These are phyloP conservation scores for Phallus indusiatus DNA, from an alignment of 768 basidiomycete species.

Conservation along the genomic window DNA sequence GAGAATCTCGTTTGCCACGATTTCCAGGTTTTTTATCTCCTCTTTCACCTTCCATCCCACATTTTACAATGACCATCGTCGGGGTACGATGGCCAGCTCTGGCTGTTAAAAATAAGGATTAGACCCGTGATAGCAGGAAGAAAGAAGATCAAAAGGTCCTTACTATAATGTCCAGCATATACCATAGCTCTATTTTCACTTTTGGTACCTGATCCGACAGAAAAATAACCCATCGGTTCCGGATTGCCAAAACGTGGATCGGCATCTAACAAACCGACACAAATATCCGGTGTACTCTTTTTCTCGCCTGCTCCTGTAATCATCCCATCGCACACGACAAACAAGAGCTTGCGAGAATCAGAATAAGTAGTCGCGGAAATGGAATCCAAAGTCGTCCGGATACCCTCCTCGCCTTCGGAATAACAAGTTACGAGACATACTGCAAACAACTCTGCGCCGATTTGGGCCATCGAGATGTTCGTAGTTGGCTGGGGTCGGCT, in stretches of 20 bases:
- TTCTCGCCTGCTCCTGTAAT: conserved; percentile 97
- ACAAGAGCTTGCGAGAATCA: conserved; percentile 84
- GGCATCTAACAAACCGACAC: conserved; percentile 82
- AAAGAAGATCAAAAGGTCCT: conserved; percentile 26
- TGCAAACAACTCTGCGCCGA: conserved; percentile 91
- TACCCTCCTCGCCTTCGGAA: conserved; percentile 89
- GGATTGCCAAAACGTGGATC: conserved; percentile 96
- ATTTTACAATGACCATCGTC: conserved; percentile 91
- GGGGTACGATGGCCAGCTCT: conserved; percentile 87
- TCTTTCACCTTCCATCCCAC: conserved; percentile 84
- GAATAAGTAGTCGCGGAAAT: conserved; percentile 88
- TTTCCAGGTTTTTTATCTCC: conserved; percentile 93
- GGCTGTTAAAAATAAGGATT: conserved; percentile 26
- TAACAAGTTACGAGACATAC: conserved; percentile 97
- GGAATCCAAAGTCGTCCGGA: conserved; percentile 87
- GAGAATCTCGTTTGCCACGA: conserved; percentile 96
- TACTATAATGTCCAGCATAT: conserved; percentile 99
- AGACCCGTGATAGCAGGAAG: conserved; percentile 17
- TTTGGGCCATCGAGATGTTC: conserved; percentile 77
- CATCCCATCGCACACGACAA: conserved; percentile 97
- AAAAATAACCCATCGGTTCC: conserved; percentile 84
- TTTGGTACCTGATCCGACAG: conserved; percentile 87
- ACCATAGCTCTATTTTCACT: conserved; percentile 93
- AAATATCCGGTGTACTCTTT: conserved; percentile 91
- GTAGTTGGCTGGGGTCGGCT: conserved; percentile 28